Base-by-base conservation (phyloP, 2,329 filamentous ascomycete genomes). In the Ustulina deusta region DNA sequence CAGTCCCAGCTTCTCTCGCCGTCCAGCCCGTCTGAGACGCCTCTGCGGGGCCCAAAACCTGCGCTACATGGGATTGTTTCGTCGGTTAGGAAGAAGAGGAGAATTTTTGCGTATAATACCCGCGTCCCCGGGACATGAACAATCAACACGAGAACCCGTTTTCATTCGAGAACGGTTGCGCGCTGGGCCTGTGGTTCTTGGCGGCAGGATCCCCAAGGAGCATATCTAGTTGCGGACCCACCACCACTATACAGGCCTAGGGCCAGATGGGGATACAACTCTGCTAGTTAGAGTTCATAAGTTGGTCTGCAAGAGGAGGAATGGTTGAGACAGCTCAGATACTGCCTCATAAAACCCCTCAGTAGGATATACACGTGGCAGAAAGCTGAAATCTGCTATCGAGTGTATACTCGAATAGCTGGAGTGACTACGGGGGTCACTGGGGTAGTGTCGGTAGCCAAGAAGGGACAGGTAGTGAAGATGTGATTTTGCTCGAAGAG, bases 41-140 rank as follows among this genome's bases (percentile, higher is more conserved):
- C 36, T 20, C 0, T 2, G 36, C 54, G 11, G 54, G 36, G 36
- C 6, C 10, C 54, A 2, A 56, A 56, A 40, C 54, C 22, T 15
- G 6, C 54, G 20, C 36, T 56, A 3, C 20, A 13, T 7, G 54
- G 15, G 36, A 56, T 56, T 9, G 20, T 42, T 34, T n/a, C 20
- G n/a, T 34, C 42, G 17, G 40, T 34, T 10, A 49, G 42, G 3
- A 60, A 49, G 57, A 49, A 60, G 42, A 17, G 38, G 3, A 42
- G 25, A 15, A n/a, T 5, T 11, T 32, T 25, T 10, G 25, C 13
- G 20, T 29, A n/a, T 51, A 11, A 9, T 15, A n/a, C n/a, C 13
- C 6, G 15, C 3, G 46, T 6, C 5, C 25, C 1, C 2, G 32
- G 46, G 15, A 10, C 25, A n/a, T n/a, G 38, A 15, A 6, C 7